Evolutionary conservation across 2,329 filamentous ascomycete genomes (phyloP).

Genomic region (Gyromitra esculenta): DNA sequence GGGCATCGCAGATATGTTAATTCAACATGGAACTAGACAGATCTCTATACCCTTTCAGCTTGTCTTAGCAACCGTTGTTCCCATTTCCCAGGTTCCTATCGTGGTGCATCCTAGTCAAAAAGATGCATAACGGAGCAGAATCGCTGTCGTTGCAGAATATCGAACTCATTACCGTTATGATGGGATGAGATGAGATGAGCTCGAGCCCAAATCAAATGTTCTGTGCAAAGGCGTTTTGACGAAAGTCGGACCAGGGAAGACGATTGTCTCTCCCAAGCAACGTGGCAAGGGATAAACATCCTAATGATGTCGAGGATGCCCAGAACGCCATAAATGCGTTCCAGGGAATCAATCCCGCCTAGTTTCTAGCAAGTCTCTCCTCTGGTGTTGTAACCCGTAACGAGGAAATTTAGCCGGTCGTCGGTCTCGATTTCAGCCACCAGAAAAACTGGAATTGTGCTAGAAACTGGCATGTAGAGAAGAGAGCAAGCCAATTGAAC

Average conservation of each 20-base stretch:
- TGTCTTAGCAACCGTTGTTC: neutral
- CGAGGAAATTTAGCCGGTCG: neutral
- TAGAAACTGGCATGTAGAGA: neutral
- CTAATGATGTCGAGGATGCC: neutral
- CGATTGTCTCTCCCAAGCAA: neutral
- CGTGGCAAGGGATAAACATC: neutral
- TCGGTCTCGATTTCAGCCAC: neutral
- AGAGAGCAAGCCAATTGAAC: neutral
- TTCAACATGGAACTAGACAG: neutral
- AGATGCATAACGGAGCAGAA: neutral
- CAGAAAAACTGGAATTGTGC: neutral
- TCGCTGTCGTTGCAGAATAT: neutral
- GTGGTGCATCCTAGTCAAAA: neutral
- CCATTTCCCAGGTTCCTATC: neutral
- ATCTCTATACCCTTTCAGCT: conserved; percentile 7
- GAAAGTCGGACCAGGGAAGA: neutral
- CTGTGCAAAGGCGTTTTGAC: neutral
- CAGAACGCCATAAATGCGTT: neutral
- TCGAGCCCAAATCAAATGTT: conserved; percentile 5
- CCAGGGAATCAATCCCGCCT: neutral
- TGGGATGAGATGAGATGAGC: neutral
- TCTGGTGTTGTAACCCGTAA: neutral
- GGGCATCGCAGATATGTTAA: conserved; percentile 2
- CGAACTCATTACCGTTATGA: neutral
- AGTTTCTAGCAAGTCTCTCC: neutral